Conservation (phyloP, 2,329 filamentous ascomycete genomes). For the Colletotrichum euphorbiae region DNA sequence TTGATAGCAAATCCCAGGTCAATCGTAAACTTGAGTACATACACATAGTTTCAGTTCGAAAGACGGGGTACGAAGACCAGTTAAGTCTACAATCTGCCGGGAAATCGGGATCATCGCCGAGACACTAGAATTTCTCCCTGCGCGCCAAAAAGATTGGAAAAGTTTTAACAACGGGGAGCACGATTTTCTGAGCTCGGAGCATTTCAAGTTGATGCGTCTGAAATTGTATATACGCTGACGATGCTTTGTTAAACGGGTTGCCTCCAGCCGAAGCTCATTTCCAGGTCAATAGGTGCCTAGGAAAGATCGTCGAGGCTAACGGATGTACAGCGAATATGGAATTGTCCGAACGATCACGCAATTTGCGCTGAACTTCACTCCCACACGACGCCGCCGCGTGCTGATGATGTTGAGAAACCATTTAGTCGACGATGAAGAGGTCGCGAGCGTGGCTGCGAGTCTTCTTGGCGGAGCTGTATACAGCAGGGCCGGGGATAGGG, state of each 20-base stretch:
- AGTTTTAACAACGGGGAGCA: background rate
- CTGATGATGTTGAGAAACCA: constrained; percentile 8
- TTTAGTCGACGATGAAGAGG: constrained; percentile 17
- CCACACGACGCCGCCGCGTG: background rate
- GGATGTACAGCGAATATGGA: constrained; percentile 31
- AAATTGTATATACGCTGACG: constrained; percentile 26
- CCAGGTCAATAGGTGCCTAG: constrained; percentile 3
- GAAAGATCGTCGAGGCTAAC: constrained; percentile 31
- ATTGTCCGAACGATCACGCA: constrained; percentile 6
- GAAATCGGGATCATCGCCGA: background rate
- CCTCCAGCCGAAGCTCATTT: constrained; percentile 34
- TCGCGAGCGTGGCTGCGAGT: constrained; percentile 33
- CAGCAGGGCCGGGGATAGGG: constrained; percentile 48
- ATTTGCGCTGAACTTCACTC: constrained; percentile 1
- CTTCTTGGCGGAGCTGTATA: constrained; percentile 30
- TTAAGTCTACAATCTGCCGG: background rate
- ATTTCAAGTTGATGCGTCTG: constrained; percentile 15
- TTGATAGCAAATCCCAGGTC: no score
- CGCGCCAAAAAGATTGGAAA: background rate
- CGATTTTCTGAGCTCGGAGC: background rate
- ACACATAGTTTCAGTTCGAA: no score
- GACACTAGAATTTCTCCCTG: background rate
- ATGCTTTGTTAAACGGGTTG: constrained; percentile 29
- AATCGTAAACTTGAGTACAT: no score
- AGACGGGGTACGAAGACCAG: no score